Conservation (phyloP, 306 rosid species). For the Ormosia emarginata region DNA sequence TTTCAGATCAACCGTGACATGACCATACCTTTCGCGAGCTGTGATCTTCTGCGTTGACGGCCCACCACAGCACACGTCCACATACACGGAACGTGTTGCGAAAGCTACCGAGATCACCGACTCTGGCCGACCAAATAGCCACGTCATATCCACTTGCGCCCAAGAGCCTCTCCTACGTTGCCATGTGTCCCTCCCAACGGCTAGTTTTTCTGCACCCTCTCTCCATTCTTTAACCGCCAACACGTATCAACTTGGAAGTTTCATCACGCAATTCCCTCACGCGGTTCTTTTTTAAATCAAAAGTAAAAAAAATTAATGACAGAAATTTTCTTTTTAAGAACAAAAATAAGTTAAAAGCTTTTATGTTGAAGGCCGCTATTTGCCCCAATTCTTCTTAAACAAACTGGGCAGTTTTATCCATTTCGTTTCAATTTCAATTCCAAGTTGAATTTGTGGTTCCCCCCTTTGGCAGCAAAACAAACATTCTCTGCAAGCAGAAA, state of each 20-base stretch:
- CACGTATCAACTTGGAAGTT: slow-evolving; percentile 26
- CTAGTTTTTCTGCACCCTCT: slow-evolving; percentile 19
- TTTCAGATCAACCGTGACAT: no score
- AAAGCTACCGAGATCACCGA: slow-evolving; percentile 35
- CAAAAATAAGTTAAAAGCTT: no score
- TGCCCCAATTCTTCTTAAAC: not conserved
- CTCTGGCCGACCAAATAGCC: slow-evolving; percentile 54
- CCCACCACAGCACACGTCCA: no score
- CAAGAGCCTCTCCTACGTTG: not conserved
- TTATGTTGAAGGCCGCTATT: not conserved
- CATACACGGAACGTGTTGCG: not conserved
- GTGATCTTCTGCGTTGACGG: no score
- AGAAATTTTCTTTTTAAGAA: no score
- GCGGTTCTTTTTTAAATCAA: no score
- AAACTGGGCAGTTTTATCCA: not conserved
- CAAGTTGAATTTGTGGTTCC: not conserved
- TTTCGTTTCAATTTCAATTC: not conserved
- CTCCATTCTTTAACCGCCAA: slow-evolving; percentile 31
- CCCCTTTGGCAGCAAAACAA: not conserved
- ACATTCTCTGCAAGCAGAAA: not conserved
- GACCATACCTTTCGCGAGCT: no score
- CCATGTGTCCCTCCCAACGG: slow-evolving; percentile 58
- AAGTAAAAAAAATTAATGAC: no score
- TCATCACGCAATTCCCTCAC: not conserved
- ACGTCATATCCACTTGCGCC: slow-evolving; percentile 28